Base-by-base conservation (phyloP, 2,329 filamentous ascomycete species). In the Dactylellina parvicollis region DNA sequence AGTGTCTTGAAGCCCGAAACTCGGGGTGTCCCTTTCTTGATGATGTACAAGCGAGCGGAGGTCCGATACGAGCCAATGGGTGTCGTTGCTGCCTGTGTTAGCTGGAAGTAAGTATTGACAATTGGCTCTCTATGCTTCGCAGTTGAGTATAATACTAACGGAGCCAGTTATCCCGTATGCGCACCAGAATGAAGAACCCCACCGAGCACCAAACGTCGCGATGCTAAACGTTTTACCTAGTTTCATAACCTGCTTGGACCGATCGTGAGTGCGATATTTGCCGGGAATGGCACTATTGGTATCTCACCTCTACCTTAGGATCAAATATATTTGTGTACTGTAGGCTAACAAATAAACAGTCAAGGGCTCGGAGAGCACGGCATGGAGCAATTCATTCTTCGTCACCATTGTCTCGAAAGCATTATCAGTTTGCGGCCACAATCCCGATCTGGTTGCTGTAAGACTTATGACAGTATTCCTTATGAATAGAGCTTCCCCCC, bases 241-340 rank as follows among this genome's bases (percentile, higher is more conserved):
- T 96, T 98, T 81, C 95, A 99, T 83, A 99, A 99, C 81, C 85
- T 98, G 75, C 87, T 98, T 49, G 92, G 91, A 0, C 95, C 94
- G 12, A 86, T 97, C 76, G 96, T 98, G 79, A 93, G 91, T 76
- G 89, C 91, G 14, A 86, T 98, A 55, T 98, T 98, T 80, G 86
- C 93, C 12, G 95, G 95, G 49, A 97, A 98, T 79, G 92, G 88
- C 56, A 90, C 98, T 76, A 85, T 99, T 42, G 72, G 76, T 77
- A 64, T 20, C 56, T 56, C 20, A n/a, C 4, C 18, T 42, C 14
- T 12, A 3, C n/a, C n/a, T 10, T 16, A 32, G 12, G 10, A n/a
- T 26, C 36, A 38, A 10, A 18, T 28, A 40, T 24, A 16, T 3
- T n/a, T 26, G n/a, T n/a, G 18, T 1, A 30, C 22, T n/a, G 12